Evolutionary conservation across 2,329 filamentous ascomycete species (phyloP).

Genomic region (Elsinoe batatas): DNA sequence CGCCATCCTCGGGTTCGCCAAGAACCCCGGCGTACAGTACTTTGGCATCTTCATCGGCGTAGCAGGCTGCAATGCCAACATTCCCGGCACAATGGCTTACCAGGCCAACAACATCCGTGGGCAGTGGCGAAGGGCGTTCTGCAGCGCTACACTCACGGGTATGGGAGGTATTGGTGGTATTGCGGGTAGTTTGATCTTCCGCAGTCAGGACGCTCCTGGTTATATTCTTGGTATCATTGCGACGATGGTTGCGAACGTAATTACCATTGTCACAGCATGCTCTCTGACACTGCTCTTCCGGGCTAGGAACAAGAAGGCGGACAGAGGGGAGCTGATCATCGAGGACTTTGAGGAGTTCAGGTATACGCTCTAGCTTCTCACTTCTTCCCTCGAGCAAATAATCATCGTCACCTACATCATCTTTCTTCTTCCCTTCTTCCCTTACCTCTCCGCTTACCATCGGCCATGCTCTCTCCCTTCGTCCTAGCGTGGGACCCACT

Average conservation of each 20-base stretch:
- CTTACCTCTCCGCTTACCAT: too few relatives aligned
- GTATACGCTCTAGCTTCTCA: slow-evolving; percentile 21
- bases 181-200: slow-evolving; percentile 62
- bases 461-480: too few relatives aligned
- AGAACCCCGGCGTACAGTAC: slow-evolving; percentile 50
- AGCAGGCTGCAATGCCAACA: slow-evolving; percentile 37
- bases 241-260: slow-evolving; percentile 25
- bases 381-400: too few relatives aligned
- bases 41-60: slow-evolving; percentile 12
- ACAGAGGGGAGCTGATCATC: slow-evolving; percentile 27
- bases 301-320: slow-evolving; percentile 28
- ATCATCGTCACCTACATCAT: too few relatives aligned
- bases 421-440: too few relatives aligned
- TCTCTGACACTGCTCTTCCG: slow-evolving; percentile 22
- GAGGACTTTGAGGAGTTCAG: slow-evolving; percentile 28
- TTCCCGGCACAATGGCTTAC: slow-evolving; percentile 63
- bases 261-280: not conserved
- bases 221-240: slow-evolving; percentile 31
- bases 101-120: slow-evolving; percentile 81
- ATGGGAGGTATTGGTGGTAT: slow-evolving; percentile 74
- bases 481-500: not conserved
- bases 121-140: slow-evolving; percentile 77
- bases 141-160: slow-evolving; percentile 62
- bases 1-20: slow-evolving; percentile 60
- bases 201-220: slow-evolving; percentile 33